phyloP scores from a whole-genome alignment of 805 yeast species.

The Yamadazyma scolyti region DNA sequence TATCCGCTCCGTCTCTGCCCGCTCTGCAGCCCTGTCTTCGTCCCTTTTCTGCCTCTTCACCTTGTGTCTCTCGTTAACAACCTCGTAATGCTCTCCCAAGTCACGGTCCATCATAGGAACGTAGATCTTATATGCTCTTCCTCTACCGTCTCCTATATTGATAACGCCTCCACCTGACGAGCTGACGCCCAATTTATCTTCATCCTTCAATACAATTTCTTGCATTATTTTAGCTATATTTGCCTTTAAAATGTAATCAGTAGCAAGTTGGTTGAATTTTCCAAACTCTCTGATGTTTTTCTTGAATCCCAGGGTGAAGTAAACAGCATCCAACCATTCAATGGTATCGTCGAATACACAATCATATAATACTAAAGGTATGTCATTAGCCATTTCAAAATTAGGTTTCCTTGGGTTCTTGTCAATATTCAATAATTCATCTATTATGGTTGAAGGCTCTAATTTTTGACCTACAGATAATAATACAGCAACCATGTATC shows the following conservation, averaged over 20 bases:
- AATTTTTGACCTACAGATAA: conserved; percentile 75
- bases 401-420: conserved; percentile 65
- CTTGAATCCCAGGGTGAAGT: conserved; percentile 18
- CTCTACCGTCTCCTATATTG: conserved; percentile 77
- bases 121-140: conserved; percentile 55
- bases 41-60: conserved; percentile 25
- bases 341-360: conserved; percentile 64
- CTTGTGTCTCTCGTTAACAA: conserved; percentile 61
- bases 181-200: conserved; percentile 10
- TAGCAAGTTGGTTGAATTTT: conserved; percentile 46
- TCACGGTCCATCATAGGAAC: conserved; percentile 55
- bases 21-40: background rate
- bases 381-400: conserved; percentile 86
- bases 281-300: conserved; percentile 42
- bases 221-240: conserved; percentile 50
- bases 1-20: background rate
- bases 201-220: conserved; percentile 21
- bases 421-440: conserved; percentile 54
- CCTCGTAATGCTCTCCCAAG: conserved; percentile 61
- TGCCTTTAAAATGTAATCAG: conserved; percentile 56
- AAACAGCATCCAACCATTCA: conserved; percentile 55
- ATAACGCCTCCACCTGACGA: conserved; percentile 26
- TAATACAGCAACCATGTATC: conserved; percentile 88
- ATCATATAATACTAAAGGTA: conserved; percentile 83
- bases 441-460: conserved; percentile 59